Conservation (phyloP, 352 stramenopile genomes). For the Phytophthora ramorum region DNA sequence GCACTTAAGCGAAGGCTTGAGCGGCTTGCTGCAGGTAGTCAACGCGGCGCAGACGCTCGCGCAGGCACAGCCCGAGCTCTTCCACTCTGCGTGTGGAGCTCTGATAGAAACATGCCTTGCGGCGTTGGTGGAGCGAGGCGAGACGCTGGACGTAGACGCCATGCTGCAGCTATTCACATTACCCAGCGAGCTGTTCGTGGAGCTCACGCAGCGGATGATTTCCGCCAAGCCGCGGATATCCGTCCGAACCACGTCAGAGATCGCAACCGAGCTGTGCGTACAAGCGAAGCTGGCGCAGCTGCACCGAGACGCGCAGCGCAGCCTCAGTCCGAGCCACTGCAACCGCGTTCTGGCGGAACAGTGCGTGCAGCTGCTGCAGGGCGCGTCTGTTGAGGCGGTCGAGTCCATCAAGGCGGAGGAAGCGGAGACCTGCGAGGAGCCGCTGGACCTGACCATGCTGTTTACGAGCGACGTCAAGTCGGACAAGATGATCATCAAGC, state of each 20-base stretch:
- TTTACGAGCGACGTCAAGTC: conserved; percentile 26
- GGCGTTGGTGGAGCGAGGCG: conserved; percentile 21
- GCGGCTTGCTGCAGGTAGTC: conserved; percentile 27
- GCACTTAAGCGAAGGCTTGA: conserved; percentile 23
- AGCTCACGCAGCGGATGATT: conserved; percentile 50
- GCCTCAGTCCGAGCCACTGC: conserved; percentile 15
- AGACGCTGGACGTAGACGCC: conserved; percentile 20
- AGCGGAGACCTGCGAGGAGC: conserved; percentile 15
- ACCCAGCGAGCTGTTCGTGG: conserved; percentile 42
- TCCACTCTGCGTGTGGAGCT: conserved; percentile 20
- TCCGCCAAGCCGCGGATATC: conserved; percentile 18
- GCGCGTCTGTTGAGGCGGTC: conserved; percentile 15
- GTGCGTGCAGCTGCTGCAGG: conserved; percentile 40
- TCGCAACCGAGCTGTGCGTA: conserved; percentile 38
- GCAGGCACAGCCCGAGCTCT: conserved; percentile 31
- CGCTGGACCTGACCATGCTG: conserved; percentile 24
- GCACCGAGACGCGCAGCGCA: conserved; percentile 36
- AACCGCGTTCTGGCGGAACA: conserved; percentile 31
- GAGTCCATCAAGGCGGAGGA: conserved; percentile 21
- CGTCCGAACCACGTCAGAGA: conserved; percentile 17
- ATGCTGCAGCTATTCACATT: conserved; percentile 47
- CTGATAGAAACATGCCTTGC: conserved; percentile 41
- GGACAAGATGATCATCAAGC: conserved; percentile 35
- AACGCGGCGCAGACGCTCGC: conserved; percentile 27
- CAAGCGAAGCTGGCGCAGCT: conserved; percentile 56